Evolutionary conservation across 2,329 filamentous ascomycete genomes (phyloP), one percentile per base, ranked within the genome.

Genomic region (Monosporascus cannonballus): DNA sequence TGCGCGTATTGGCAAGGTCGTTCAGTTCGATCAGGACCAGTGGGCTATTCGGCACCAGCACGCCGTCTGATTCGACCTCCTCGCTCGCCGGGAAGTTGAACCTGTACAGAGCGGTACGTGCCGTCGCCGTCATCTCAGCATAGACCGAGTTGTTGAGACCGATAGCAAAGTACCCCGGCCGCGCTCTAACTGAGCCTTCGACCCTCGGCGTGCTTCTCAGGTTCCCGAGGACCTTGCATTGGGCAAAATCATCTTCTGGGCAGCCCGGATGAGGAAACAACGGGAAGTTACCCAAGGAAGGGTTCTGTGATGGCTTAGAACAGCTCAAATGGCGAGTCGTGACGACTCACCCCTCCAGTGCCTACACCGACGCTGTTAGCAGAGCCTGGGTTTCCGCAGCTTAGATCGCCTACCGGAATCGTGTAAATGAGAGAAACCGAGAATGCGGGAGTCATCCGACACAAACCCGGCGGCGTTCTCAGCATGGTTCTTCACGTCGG

Each of bases 81-180:
- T 56, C 55, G 3, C 68, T 64, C 11, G 69, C 64, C 0, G 76
- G 71, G 48, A 86, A 84, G 17, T 70, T 74, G 64, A 86, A 86
- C 11, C 76, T 73, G 61, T 84, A 86, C 2, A 87, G 71, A 2
- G 80, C 77, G 3, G 81, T 73, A 55, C 79, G 82, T 55, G 79
- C 73, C 0, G 80, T 78, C 1, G 80, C 73, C 0, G 83, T 83
- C 82, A 86, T 86, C 65, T 86, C 81, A 1, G 79, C 77, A 8
- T 67, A 65, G 34, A 87, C 76, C 3, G 75, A 76, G 51, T 79
- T 84, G 48, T 76, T 75, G 18, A 86, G 70, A 45, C 74, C 73
- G 8, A 87, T 68, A 18, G 74, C 71, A 59, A 87, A 86, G 61
- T 83, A 84, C 1, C 84, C 84, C 1, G 81, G 80, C 20, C 72